A percentile compares a stretch with the other conserved stretches of the same genome.
Conservation (phyloP, 352 stramenopile species). For the Globisporangium carolinianum region DNA sequence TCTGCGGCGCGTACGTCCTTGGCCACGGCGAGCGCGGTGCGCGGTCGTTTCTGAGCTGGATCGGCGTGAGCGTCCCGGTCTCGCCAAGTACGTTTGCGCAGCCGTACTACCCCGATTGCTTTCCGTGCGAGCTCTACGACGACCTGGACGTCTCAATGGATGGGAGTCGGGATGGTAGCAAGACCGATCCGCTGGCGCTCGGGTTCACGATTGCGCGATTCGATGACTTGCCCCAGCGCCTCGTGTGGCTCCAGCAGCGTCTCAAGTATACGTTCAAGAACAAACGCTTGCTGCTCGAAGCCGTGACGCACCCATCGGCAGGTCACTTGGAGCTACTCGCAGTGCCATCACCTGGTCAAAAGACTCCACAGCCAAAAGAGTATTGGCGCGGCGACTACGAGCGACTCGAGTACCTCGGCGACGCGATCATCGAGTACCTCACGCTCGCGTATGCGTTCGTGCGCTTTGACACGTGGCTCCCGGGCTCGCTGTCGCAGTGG, state of each 20-base stretch:
- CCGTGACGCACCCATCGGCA: slow-evolving; percentile 71
- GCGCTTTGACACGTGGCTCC: slow-evolving; percentile 65
- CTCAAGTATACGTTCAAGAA: slow-evolving; percentile 82
- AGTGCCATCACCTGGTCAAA: too few relatives aligned
- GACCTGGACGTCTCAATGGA: slow-evolving; percentile 21
- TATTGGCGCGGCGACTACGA: slow-evolving; percentile 84
- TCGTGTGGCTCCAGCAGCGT: slow-evolving; percentile 60
- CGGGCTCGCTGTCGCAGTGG: slow-evolving; percentile 72
- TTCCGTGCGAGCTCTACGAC: slow-evolving; percentile 54
- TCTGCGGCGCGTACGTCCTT: slow-evolving; percentile 74
- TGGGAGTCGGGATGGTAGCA: neutral
- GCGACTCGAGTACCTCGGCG: slow-evolving; percentile 83
- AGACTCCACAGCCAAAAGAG: slow-evolving; percentile 19
- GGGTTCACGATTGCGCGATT: slow-evolving; percentile 54
- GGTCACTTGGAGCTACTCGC: slow-evolving; percentile 43
- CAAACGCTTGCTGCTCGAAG: slow-evolving; percentile 69
- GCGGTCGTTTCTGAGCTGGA: slow-evolving; percentile 71
- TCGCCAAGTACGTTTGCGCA: slow-evolving; percentile 31
- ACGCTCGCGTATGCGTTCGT: slow-evolving; percentile 80
- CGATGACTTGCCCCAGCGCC: slow-evolving; percentile 41
- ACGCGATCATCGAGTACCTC: slow-evolving; percentile 87
- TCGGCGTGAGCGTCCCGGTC: slow-evolving; percentile 56
- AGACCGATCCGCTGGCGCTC: slow-evolving; percentile 21
- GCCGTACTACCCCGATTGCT: slow-evolving; percentile 62
- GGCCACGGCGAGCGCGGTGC: slow-evolving; percentile 62